Percentiles rank a stretch among this genome's conserved stretches.
Conservation (phyloP, 2,329 filamentous ascomycete genomes). For the Ploettnerulaceae sp. region DNA sequence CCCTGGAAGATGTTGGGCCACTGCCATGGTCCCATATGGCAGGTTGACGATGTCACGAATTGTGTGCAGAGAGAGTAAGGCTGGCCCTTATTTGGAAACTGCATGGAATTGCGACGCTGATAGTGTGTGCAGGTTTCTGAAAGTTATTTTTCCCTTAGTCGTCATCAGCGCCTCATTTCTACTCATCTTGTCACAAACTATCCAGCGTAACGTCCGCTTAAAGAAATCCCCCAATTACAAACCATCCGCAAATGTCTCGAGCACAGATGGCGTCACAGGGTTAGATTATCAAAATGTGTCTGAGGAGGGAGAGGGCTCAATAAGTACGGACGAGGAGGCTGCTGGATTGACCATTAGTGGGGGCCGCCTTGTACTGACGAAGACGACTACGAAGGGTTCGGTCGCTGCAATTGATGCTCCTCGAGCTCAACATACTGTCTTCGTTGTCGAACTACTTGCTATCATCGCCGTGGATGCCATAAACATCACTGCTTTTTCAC, state of each 20-base stretch:
- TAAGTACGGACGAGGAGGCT: slow-evolving; percentile 45
- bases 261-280: slow-evolving; percentile 33
- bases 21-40: slow-evolving; percentile 44
- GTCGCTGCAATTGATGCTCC: slow-evolving; percentile 72
- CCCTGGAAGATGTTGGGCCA: slow-evolving; percentile 24
- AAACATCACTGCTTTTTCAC: slow-evolving; percentile 60
- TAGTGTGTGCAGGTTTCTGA: slow-evolving; percentile 59
- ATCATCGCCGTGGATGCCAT: slow-evolving; percentile 67
- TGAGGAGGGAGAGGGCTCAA: slow-evolving; percentile 33
- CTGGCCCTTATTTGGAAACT: background rate
- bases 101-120: slow-evolving; percentile 16
- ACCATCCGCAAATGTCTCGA: slow-evolving; percentile 42
- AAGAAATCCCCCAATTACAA: slow-evolving; percentile 54
- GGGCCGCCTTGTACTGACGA: slow-evolving; percentile 52
- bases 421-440: slow-evolving; percentile 62
- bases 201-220: slow-evolving; percentile 48
- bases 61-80: slow-evolving; percentile 66
- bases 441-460: slow-evolving; percentile 70
- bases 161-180: slow-evolving; percentile 66
- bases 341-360: slow-evolving; percentile 52
- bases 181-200: slow-evolving; percentile 55
- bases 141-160: slow-evolving; percentile 72
- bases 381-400: slow-evolving; percentile 58
- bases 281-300: slow-evolving; percentile 12
- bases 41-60: slow-evolving; percentile 56